Base-by-base conservation (phyloP, 805 yeast species). In the Metschnikowia lachancei region DNA sequence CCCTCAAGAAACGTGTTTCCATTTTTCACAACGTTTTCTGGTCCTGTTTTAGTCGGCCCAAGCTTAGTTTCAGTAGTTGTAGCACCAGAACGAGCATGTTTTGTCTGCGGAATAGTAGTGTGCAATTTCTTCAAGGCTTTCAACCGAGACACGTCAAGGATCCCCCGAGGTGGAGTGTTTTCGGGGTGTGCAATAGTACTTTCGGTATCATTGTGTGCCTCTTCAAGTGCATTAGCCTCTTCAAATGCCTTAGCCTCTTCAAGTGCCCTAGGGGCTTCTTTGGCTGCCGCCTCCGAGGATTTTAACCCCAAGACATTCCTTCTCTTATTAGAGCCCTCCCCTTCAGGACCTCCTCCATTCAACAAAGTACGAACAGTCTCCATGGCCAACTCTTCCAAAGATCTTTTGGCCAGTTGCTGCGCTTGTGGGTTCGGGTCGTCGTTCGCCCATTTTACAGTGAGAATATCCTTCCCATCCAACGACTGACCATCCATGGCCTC, bases 401-500 rank as follows among this genome's bases (percentile, higher is more conserved):
- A 67, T 38, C 77, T 66, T 54, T 77, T 72, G 34, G 72, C 78
- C 52, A 80, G 68, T 44, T 61, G 68, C 51, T 72, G 77, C 3
- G 87, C 83, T 3, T 64, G 65, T 0, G 94, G 94, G 58, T 84
- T 85, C 1, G 96, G 95, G 62, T 89, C 96, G 36, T 86, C 92
- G 50, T 80, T 81, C 0, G 97, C 96, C 98, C 98, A 91, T 52
- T 87, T 75, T 1, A 91, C 78, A 49, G 74, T 77, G 36, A 91
- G 64, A 0, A 83, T 76, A 51, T 86, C 96, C 47, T 78, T 76
- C 6, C 53, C 62, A 36, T 77, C 81, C 7, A 91, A 62, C 8
- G 86, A 76, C 62, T 92, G 98, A 36, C 83, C 83, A 33, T 84
- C 79, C 96, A 92, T 88, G 1, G 96, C 96, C 63, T 92, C 98